These are phyloP conservation scores for Paradendryphiella salina DNA, from an alignment of 2,329 filamentous ascomycete genomes.

Conservation along the genomic window DNA sequence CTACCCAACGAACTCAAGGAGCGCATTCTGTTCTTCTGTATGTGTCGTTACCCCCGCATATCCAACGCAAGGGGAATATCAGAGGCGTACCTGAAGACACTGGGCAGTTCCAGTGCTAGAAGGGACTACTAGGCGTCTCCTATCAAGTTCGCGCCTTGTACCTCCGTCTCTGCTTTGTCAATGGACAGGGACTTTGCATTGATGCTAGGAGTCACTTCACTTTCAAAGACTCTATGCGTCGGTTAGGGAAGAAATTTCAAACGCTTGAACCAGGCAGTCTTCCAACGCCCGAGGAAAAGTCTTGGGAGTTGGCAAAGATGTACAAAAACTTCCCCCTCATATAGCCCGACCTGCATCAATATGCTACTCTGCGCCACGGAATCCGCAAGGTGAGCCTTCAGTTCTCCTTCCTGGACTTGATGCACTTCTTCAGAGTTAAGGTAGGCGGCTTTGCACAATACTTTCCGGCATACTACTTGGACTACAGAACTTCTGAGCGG, in stretches of 20 bases:
- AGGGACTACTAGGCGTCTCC: constrained; percentile 23
- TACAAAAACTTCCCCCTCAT: constrained; percentile 27
- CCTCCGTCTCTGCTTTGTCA: constrained; percentile 26
- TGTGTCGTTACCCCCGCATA: constrained; percentile 7
- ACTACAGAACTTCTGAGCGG: constrained; percentile 26
- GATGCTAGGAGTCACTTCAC: not conserved
- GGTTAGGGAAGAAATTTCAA: constrained; percentile 22
- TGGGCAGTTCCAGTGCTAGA: constrained; percentile 23
- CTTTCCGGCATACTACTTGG: not conserved
- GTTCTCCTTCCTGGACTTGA: constrained; percentile 22
- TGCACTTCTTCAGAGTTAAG: constrained; percentile 38
- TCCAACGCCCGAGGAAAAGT: constrained; percentile 1
- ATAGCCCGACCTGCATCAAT: constrained; percentile 30
- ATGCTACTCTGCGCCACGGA: constrained; percentile 30
- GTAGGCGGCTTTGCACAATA: constrained; percentile 16
- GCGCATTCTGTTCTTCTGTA: constrained; percentile 25
- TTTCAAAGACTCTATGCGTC: constrained; percentile 12
- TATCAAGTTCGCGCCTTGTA: constrained; percentile 29
- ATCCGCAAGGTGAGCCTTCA: constrained; percentile 29
- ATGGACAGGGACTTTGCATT: constrained; percentile 15
- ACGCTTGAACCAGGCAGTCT: constrained; percentile 17
- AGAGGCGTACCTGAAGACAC: constrained; percentile 21
- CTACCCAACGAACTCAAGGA: constrained; percentile 37
- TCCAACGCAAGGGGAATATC: not conserved
- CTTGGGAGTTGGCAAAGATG: constrained; percentile 4